A percentile compares a stretch with the other conserved stretches of the same genome.
phyloP scores from a whole-genome alignment of 108 stramenopile genomes.

The Skeletonema costatum region DNA sequence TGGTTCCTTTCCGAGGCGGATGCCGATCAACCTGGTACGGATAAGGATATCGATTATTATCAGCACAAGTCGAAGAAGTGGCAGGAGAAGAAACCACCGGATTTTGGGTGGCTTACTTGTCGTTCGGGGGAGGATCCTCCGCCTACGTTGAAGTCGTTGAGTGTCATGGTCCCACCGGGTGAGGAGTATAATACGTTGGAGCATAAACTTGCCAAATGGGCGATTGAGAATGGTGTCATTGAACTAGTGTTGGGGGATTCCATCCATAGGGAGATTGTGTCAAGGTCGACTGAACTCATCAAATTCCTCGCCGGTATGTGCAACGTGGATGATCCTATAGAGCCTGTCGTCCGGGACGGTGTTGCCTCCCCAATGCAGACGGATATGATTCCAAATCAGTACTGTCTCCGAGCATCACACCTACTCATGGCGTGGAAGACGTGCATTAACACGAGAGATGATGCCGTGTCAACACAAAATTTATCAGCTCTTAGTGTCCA shows the following conservation, averaged over 20 bases:
- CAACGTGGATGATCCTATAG: slow-evolving; percentile 41
- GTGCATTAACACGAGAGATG: slow-evolving; percentile 75
- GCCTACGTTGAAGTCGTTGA: slow-evolving; percentile 62
- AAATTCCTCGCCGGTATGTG: slow-evolving; percentile 88
- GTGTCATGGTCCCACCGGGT: slow-evolving; percentile 76
- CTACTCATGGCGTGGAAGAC: slow-evolving; percentile 87
- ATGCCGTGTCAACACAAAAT: slow-evolving; percentile 82
- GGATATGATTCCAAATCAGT: slow-evolving; percentile 46
- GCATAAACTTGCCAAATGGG: slow-evolving; percentile 82
- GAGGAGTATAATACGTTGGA: slow-evolving; percentile 80
- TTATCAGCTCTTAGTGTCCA: slow-evolving; percentile 79
- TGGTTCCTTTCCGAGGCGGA: slow-evolving; percentile 98
- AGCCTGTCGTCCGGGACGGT: background rate
- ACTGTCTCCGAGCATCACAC: slow-evolving; percentile 76
- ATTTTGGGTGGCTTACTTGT: slow-evolving; percentile 83
- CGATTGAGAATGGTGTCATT: slow-evolving; percentile 82
- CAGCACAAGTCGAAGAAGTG: slow-evolving; percentile 89
- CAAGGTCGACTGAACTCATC: slow-evolving; percentile 71
- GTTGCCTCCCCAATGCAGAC: slow-evolving; percentile 15
- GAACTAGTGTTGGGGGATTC: slow-evolving; percentile 80
- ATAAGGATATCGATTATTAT: slow-evolving; percentile 98
- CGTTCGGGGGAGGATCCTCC: slow-evolving; percentile 78
- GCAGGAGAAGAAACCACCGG: slow-evolving; percentile 82
- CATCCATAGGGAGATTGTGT: slow-evolving; percentile 84
- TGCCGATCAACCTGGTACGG: slow-evolving; percentile 94